These are phyloP conservation scores for Scutellaria galericulata DNA, from an alignment of 257 asterid genomes.

Conservation along the genomic window DNA sequence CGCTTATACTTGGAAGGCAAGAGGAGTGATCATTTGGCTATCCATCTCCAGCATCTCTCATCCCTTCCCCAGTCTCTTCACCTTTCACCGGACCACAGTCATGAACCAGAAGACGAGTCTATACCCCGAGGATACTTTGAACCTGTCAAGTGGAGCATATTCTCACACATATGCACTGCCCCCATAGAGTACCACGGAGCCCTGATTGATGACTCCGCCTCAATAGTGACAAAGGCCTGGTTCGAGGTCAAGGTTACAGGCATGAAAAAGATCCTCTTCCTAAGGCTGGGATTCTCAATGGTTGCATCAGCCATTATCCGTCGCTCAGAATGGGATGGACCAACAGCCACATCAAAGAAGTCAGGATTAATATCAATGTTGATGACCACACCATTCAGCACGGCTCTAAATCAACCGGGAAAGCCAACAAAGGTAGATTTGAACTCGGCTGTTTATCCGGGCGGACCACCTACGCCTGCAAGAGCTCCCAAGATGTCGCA, in stretches of 20 bases:
- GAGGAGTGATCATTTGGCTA: conserved; percentile 83
- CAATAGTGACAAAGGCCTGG: conserved; percentile 85
- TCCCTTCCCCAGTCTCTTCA: conserved; percentile 67
- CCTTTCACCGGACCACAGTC: conserved; percentile 62
- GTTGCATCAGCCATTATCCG: conserved; percentile 75
- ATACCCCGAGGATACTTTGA: conserved; percentile 67
- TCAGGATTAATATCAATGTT: conserved; percentile 82
- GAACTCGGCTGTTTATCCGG: conserved; percentile 89
- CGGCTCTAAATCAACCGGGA: conserved; percentile 54
- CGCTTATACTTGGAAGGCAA: conserved; percentile 94
- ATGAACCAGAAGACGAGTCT: conserved; percentile 69
- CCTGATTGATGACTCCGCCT: conserved; percentile 75
- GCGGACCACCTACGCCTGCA: conserved; percentile 84
- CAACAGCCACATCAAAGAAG: conserved; percentile 59
- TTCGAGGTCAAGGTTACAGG: conserved; percentile 83
- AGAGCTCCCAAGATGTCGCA: conserved; percentile 80
- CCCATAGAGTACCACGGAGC: conserved; percentile 83
- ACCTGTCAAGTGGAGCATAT: conserved; percentile 95
- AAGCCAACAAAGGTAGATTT: conserved; percentile 66
- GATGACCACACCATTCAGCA: conserved; percentile 75
- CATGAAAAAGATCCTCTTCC: conserved; percentile 85
- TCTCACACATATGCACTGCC: conserved; percentile 92
- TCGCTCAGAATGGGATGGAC: conserved; percentile 94
- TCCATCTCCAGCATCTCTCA: conserved; percentile 91
- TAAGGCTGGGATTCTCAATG: conserved; percentile 87